Percentiles rank a stretch among this genome's conserved stretches.
Conservation (phyloP, 306 rosid species). For the Casuarina glauca region DNA sequence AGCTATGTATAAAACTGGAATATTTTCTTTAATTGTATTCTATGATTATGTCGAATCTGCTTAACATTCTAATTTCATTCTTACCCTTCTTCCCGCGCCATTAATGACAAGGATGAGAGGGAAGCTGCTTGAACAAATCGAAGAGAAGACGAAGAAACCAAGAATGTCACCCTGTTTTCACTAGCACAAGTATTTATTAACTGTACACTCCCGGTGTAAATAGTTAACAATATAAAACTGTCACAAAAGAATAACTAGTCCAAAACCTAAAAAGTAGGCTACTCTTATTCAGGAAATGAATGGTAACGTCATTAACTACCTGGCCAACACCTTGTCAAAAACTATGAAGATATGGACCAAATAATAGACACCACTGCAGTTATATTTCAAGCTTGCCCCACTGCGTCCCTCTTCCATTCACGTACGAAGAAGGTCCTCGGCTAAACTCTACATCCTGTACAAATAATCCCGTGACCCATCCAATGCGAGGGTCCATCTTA, state of each 20-base stretch:
- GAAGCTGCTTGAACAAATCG: too few relatives aligned
- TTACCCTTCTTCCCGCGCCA: too few relatives aligned
- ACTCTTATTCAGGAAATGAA: slow-evolving; percentile 39
- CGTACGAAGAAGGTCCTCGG: slow-evolving; percentile 24
- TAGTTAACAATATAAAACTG: neutral
- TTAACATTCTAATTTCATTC: too few relatives aligned
- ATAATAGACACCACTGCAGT: slow-evolving; percentile 17
- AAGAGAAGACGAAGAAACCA: too few relatives aligned
- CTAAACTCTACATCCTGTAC: slow-evolving; percentile 54
- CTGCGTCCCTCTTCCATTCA: slow-evolving; percentile 6
- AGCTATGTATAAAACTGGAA: too few relatives aligned
- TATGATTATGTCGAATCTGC: too few relatives aligned
- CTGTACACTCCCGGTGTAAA: slow-evolving; percentile 25
- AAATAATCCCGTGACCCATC: slow-evolving; percentile 46
- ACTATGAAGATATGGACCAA: slow-evolving; percentile 22
- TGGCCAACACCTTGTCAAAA: slow-evolving; percentile 25
- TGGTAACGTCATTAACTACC: slow-evolving; percentile 16
- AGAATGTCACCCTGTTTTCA: neutral
- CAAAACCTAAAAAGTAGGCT: slow-evolving; percentile 31
- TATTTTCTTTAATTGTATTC: too few relatives aligned
- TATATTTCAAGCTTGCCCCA: slow-evolving; percentile 2
- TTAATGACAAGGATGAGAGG: too few relatives aligned
- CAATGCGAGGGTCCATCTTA: slow-evolving; percentile 28
- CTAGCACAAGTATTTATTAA: slow-evolving; percentile 1
- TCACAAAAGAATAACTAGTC: neutral